These are phyloP conservation scores for Didymella segeticola DNA, from an alignment of 2,329 filamentous ascomycete genomes.

Conservation along the genomic window DNA sequence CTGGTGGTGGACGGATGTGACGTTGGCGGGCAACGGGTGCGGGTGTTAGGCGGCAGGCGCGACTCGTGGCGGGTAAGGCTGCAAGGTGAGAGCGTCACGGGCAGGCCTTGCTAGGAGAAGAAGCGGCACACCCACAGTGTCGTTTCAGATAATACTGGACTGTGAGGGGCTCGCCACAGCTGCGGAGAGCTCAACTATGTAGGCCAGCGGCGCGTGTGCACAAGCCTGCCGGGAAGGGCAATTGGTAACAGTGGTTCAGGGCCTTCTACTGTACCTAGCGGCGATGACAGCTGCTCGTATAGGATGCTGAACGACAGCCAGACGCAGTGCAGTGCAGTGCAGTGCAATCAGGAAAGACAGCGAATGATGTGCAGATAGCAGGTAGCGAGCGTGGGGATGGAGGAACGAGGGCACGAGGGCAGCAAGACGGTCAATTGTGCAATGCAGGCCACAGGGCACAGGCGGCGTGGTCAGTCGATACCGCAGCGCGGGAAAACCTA, in stretches of 20 bases:
- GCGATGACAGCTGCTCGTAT: slow-evolving; percentile 12
- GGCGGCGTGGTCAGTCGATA: slow-evolving; percentile 25
- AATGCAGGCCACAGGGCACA: too few relatives aligned
- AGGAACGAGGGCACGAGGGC: slow-evolving; percentile 2
- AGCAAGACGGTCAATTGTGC: slow-evolving; percentile 5
- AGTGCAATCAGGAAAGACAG: too few relatives aligned
- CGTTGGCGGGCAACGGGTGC: slow-evolving; percentile 38
- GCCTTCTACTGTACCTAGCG: slow-evolving; percentile 17
- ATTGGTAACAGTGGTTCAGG: slow-evolving; percentile 26
- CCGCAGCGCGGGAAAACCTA: slow-evolving; percentile 22
- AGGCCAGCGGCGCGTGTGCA: slow-evolving; percentile 36
- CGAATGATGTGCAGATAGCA: too few relatives aligned
- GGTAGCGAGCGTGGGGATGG: slow-evolving; percentile 11
- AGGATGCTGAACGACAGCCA: slow-evolving; percentile 14
- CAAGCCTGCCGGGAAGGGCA: slow-evolving; percentile 39
- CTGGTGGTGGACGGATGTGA: slow-evolving; percentile 28
- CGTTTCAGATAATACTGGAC: slow-evolving; percentile 35
- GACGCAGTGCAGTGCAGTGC: slow-evolving; percentile 1
- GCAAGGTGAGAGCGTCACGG: slow-evolving; percentile 4
- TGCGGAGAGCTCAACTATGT: slow-evolving; percentile 29
- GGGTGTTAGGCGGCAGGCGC: slow-evolving; percentile 29
- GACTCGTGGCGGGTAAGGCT: slow-evolving; percentile 18
- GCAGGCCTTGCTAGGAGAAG: background rate
- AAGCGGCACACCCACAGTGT: too few relatives aligned
- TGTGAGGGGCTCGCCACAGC: slow-evolving; percentile 34